Base-by-base conservation (phyloP, 306 rosid species). In the Quercus berberidifolia region DNA sequence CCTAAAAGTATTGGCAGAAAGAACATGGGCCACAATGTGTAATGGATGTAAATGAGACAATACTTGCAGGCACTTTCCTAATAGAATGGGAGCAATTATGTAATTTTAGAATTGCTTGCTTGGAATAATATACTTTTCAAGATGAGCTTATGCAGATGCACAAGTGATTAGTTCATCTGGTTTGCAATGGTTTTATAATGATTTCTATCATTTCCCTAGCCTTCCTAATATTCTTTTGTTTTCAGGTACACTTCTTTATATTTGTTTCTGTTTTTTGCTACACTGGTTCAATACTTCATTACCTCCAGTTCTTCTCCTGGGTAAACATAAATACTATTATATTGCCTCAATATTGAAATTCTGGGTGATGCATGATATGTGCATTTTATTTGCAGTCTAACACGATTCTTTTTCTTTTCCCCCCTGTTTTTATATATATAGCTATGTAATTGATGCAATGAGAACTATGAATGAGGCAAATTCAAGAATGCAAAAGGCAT, bases 281-380 rank as follows among this genome's bases (percentile, higher is more conserved):
- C 98, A 19, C 83, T 95, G 82, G 75, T 85, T 76, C 99, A 91
- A 69, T 93, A 95, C 88, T 93, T 91, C 30, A 79, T 85, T 70
- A 89, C 98, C 62, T 89, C 96, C 57, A 17, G 87, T 83, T 89
- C 99, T 74, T 91, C 98, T 73, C 99, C 99, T 5, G 99, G 99
- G 99, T 95, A 93, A 84, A 56, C 78, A 79, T 43, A 54, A 62
- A 72, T 60, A 33, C 81, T 33, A 71, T 54, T 82, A 67, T 54
- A 60, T 52, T 84, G 43, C 35, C 59, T 77, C 69, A 43, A 70
- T 49, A 70, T 72, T 28, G 8, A 15, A 14, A 63, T 77, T 67
- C 10, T 76, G 63, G 71, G 78, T 76, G 75, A 55, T 74, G 75
- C 31, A 33, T 60, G 38, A 11, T 72, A 51, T 68, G 54, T 62